A percentile compares a stretch with the other conserved stretches of the same genome.
Evolutionary conservation across 768 basidiomycete species (phyloP).

Genomic region (Agrocybe praecox): DNA sequence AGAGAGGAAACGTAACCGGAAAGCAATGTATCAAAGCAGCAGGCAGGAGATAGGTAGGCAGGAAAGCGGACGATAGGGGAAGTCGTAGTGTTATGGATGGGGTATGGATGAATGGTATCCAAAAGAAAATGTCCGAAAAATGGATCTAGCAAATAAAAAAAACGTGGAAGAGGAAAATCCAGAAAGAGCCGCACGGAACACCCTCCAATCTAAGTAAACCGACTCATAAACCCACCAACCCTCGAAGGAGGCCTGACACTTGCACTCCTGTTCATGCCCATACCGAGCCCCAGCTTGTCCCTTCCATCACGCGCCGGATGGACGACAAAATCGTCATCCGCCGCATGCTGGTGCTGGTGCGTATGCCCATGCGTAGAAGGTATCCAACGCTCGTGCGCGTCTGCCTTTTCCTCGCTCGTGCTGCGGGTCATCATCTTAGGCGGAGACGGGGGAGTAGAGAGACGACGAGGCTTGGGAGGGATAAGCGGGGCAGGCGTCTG

Average conservation of each 20-base stretch:
- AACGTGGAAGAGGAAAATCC: no score
- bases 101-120: no score
- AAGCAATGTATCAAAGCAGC: no score
- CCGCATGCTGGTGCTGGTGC: no score
- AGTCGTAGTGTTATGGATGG: no score
- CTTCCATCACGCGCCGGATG: not conserved
- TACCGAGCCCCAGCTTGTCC: slow-evolving; percentile 1
- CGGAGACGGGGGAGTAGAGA: slow-evolving; percentile 23
- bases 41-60: no score
- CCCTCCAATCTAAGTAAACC: not conserved
- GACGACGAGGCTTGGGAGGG: slow-evolving; percentile 28
- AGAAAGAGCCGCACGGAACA: no score
- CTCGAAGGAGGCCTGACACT: slow-evolving; percentile 6
- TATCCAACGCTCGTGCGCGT: slow-evolving; percentile 45
- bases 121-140: no score
- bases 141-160: no score
- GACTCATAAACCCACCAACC: slow-evolving; percentile 1
- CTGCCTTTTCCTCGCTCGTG: slow-evolving; percentile 67
- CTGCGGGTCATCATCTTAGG: slow-evolving; percentile 62
- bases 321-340: slow-evolving; percentile 3
- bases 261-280: not conserved
- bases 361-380: not conserved
- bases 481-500: slow-evolving; percentile 22
- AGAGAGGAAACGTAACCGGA: no score
- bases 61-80: no score